Base-by-base conservation (phyloP, 257 asterid species). In the Paulownia fortunei region DNA sequence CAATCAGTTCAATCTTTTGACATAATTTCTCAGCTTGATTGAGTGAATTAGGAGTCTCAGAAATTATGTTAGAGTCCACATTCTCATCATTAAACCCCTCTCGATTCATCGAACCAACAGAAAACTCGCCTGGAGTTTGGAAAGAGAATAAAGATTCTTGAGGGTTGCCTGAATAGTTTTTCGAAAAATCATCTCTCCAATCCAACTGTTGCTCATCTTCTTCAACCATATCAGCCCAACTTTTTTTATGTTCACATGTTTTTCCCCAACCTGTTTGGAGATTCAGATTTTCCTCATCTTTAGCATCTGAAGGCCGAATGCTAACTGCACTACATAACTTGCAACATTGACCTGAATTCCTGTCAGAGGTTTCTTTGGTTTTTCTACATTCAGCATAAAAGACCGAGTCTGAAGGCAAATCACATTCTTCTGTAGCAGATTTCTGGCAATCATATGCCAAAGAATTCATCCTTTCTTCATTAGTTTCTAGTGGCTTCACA, bases 211-310 rank as follows among this genome's bases (percentile, higher is more conserved):
- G 64, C 58, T 86, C 92, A 0, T 90, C 96, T 78, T 92, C 95
- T 69, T 94, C 98, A 76, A 88, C 98, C 89, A 88, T 87, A 76
- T 90, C 96, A 44, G 97, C 97, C 98, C 98, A 90, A 59, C 89
- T 87, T 83, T 82, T 90, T 81, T 82, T 81, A 10, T 27, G 72
- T 42, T 73, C 76, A 16, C 81, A 18, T 15, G 59, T n/a, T 72
- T 76, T 74, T 64, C 56, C 15, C 39, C 63, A 26, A 63, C 24
- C 44, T 8, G 39, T 19, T 39, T 32, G 39, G 5, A 55, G 5
- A 51, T 55, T 24, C 32, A 73, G 41, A 15, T 59, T 67, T 42
- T 74, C 46, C 23, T 51, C 47, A 39, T 67, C 34, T 54, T 76
- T 74, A 23, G 44, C 73, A 27, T 77, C 27, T 8, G 49, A 32